Evolutionary conservation across 164 flowering plant species (phyloP), one percentile per base, ranked within the genome.

Genomic region (Aristolochia californica): DNA sequence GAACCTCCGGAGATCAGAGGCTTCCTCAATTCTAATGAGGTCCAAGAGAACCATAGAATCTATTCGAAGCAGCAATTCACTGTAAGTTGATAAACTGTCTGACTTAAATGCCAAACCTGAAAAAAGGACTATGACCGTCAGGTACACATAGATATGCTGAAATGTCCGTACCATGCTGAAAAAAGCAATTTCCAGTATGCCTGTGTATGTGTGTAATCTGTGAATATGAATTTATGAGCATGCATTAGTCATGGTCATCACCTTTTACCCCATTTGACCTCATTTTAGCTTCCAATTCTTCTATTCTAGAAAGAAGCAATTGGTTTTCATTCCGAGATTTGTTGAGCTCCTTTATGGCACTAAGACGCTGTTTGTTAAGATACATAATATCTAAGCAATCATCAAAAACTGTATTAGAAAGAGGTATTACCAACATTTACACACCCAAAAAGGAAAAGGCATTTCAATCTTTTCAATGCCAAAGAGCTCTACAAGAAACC

Each of bases 11-110:
- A 84, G 65, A 56, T 76, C 71, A 56, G 79, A 80, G 55, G 91
- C 88, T 65, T 84, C 91, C 52, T 17, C 66, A 27, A 56, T 57
- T 51, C 64, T 72, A 69, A 84, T 69, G 59, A 72, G 23, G 57
- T 88, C 83, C 11, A 65, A 74, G 38, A 88, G 80, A 48, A 85
- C 88, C 88, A 88, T 73, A 15, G 96, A 79, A 70, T 88, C 93
- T 61, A 88, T 77, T 57, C 87, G 82, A 62, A 85, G 90, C 53
- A 88, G 81, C 80, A 83, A 69, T 66, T 79, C 81, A 66, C 78
- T 73, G 65, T 50, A 67, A 44, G 73, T 16, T 50, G 77, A 64
- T 48, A 60, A 62, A 38, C 63, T 75, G 68, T 74, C 80, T 71
- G 77, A 45, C 53, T 48, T 34, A 66, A 50, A 28, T 12, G 55